These are phyloP conservation scores for Salmacisia buchloeana DNA, from an alignment of 1,284 basidiomycete species.

Conservation along the genomic window DNA sequence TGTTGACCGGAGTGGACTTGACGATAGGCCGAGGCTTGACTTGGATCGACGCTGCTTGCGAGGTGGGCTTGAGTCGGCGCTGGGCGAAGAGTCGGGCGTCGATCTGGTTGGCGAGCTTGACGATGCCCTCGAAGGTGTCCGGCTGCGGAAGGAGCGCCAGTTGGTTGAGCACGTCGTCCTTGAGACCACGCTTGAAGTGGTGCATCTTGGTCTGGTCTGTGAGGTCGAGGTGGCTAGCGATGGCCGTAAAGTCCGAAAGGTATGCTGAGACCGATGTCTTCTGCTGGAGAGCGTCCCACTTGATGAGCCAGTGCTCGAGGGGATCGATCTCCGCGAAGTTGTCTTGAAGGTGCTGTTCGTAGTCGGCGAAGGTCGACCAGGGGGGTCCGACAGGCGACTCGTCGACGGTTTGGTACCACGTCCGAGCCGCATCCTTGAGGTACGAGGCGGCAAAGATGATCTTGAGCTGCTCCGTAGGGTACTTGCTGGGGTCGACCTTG, in stretches of 20 bases:
- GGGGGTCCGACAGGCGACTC: neutral
- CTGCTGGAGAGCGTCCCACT: neutral
- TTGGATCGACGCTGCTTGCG: neutral
- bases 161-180: neutral
- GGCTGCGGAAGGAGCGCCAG: neutral
- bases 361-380: neutral
- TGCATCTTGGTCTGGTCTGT: neutral
- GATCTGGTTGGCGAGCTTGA: slow-evolving; percentile 8
- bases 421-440: neutral
- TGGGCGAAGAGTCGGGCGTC: neutral
- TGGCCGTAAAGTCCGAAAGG: neutral
- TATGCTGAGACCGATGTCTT: neutral
- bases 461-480: slow-evolving; percentile 3
- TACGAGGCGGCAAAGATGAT: slow-evolving; percentile 2
- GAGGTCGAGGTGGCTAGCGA: neutral
- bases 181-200: slow-evolving; percentile 9
- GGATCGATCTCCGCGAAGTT: neutral
- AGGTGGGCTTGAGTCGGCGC: neutral
- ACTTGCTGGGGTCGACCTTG: neutral
- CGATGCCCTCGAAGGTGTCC: neutral
- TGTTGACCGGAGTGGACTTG: slow-evolving; percentile 3
- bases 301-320: neutral
- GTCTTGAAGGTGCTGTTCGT: neutral
- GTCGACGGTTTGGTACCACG: slow-evolving; percentile 1
- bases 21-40: neutral